Evolutionary conservation across 768 basidiomycete genomes (phyloP), one percentile per base, ranked within the genome.

Genomic region (Pleurotus cornucopiae): DNA sequence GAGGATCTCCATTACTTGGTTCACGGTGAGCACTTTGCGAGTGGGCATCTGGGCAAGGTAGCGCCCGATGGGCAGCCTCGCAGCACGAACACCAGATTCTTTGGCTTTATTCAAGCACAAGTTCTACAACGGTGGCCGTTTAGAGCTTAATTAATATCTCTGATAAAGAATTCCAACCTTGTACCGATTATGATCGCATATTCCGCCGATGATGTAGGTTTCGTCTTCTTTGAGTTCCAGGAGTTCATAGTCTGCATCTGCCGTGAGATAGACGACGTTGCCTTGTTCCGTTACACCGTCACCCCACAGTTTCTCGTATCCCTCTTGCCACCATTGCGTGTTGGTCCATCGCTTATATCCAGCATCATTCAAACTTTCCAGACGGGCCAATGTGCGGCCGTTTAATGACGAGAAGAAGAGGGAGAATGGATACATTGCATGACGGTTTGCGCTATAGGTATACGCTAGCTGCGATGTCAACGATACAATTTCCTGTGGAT

Each of bases 21-120:
- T 98, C 54, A 99, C 94, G 1, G 97, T 99, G 60, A 99, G 77
- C 30, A 99, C 94, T 65, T 98, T 98, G 59, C 97, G 85, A 7
- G 95, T 94, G 30, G 87, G 80, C 56, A 99, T 76, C 47, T 88
- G 81, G 44, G 87, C 79, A 37, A 98, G 75, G 68, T 91, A 97
- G 55, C 85, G 87, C n/a, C 94, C 91, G 54, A 99, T 98, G 2
- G 97, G 97, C 54, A 99, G 82, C 49, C 91, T 86, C 3, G 94
- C 97, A 40, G 93, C 89, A 43, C 86, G 82, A 54, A 98, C 80
- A 4, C 81, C 82, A 38, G 88, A 81, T 49, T 75, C 74, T 39
- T 81, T 76, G 2, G 97, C 92, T 71, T 95, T 97, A 69, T 92
- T 80, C 55, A 90, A 76, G 67, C 96, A 98, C 34, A 98, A 79